Evolutionary conservation across 352 stramenopile species (phyloP).

Genomic region (Thraustochytrium striatum): DNA sequence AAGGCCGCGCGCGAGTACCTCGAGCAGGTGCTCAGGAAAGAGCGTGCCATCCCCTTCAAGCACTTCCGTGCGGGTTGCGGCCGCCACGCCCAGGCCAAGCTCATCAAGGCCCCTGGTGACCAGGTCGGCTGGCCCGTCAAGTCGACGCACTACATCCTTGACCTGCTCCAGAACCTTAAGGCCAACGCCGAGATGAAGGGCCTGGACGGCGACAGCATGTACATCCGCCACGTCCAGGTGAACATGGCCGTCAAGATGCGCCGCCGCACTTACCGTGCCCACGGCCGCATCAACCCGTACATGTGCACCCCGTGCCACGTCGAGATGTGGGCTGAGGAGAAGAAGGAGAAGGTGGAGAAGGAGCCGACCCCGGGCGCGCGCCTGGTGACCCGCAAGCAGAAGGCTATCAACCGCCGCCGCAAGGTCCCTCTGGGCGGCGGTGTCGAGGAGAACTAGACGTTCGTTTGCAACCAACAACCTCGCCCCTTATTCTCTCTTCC

Average conservation of each 20-base stretch:
- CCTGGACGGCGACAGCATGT: slow-evolving; percentile 90
- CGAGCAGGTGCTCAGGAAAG: slow-evolving; percentile 92
- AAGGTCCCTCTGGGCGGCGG: slow-evolving; percentile 38
- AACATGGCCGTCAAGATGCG: slow-evolving; percentile 96
- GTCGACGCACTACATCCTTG: slow-evolving; percentile 94
- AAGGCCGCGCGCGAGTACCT: slow-evolving; percentile 91
- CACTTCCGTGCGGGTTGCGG: slow-evolving; percentile 97
- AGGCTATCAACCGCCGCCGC: not conserved
- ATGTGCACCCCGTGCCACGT: slow-evolving; percentile 98
- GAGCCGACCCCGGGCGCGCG: slow-evolving; percentile 46
- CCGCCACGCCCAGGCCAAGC: slow-evolving; percentile 93
- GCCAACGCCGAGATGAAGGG: slow-evolving; percentile 98
- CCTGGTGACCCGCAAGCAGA: slow-evolving; percentile 13
- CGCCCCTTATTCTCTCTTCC: not conserved
- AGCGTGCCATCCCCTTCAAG: slow-evolving; percentile 96
- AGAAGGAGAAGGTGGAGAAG: slow-evolving; percentile 85
- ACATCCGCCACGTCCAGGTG: slow-evolving; percentile 93
- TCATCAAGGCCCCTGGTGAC: slow-evolving; percentile 80
- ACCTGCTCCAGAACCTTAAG: slow-evolving; percentile 96
- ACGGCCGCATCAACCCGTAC: slow-evolving; percentile 79
- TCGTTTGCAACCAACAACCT: not conserved
- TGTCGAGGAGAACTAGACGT: slow-evolving; percentile 40
- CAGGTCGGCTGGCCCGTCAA: slow-evolving; percentile 98
- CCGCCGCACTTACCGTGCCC: slow-evolving; percentile 91
- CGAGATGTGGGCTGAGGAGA: slow-evolving; percentile 97